Evolutionary conservation across 108 stramenopile species (phyloP).

Genomic region (Bacterosira constricta): DNA sequence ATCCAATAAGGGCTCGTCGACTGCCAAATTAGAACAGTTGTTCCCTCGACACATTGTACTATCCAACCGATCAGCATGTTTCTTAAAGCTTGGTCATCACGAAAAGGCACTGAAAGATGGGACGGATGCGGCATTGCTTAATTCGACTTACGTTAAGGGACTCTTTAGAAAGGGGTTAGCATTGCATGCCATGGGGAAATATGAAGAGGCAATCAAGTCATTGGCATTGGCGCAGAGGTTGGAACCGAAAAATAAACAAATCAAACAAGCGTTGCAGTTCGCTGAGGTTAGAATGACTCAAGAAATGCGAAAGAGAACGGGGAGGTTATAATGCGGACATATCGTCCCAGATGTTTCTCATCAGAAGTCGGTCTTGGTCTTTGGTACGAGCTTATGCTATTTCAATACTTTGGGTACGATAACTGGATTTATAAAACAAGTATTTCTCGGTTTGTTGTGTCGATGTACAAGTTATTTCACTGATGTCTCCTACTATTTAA

Average conservation of each 20-base stretch:
- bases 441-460: too few relatives aligned
- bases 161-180: constrained; percentile 87
- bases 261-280: constrained; percentile 90
- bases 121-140: constrained; percentile 52
- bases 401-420: too few relatives aligned
- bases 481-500: too few relatives aligned
- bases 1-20: background rate
- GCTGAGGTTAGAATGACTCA: constrained; percentile 89
- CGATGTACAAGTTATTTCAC: too few relatives aligned
- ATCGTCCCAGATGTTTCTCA: too few relatives aligned
- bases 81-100: constrained; percentile 91
- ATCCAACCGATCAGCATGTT: constrained; percentile 87
- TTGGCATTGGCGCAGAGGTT: constrained; percentile 80
- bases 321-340: too few relatives aligned
- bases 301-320: constrained; percentile 82
- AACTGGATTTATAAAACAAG: too few relatives aligned
- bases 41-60: constrained; percentile 76
- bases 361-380: too few relatives aligned
- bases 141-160: constrained; percentile 86
- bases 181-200: constrained; percentile 87
- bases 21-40: constrained; percentile 34
- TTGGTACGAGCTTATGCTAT: too few relatives aligned
- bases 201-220: constrained; percentile 73
- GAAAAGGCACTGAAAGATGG: constrained; percentile 89
- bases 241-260: constrained; percentile 93